Conservation (phyloP, 257 asterid genomes). For the Voacanga thouarsii region DNA sequence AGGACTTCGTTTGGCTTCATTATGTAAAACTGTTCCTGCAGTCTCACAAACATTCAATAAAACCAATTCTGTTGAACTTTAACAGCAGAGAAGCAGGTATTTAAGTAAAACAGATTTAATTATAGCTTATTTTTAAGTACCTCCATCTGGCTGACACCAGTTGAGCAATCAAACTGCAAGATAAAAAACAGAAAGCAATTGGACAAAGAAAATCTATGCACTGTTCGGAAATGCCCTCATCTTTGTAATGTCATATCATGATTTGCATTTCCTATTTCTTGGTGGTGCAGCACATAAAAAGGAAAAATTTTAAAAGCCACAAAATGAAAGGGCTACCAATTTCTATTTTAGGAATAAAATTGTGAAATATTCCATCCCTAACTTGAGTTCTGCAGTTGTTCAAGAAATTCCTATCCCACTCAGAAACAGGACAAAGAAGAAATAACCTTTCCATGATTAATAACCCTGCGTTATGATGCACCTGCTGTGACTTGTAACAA, state of each 20-base stretch:
- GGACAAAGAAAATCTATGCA: not conserved
- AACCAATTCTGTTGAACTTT: not conserved
- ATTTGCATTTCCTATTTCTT: not conserved
- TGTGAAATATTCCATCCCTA: not conserved
- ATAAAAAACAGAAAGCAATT: constrained; percentile 1
- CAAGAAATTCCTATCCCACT: not conserved
- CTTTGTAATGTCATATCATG: not conserved
- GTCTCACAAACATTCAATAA: constrained; percentile 11
- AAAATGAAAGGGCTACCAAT: not conserved
- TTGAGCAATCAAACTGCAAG: constrained; percentile 92
- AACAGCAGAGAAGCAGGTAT: not conserved
- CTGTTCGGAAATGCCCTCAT: not conserved
- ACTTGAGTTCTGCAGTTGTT: not conserved
- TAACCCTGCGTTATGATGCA: not conserved
- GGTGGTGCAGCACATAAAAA: not conserved
- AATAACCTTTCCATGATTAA: not conserved
- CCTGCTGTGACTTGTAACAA: not conserved
- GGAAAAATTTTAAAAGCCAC: not conserved
- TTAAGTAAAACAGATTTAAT: not conserved
- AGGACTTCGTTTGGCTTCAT: constrained; percentile 82
- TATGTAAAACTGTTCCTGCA: constrained; percentile 85
- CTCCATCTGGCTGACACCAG: constrained; percentile 95
- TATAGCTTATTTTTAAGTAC: constrained; percentile 27
- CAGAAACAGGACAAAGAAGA: not conserved
- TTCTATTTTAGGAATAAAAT: not conserved